Evolutionary conservation across 2,329 filamentous ascomycete species (phyloP).

Genomic region (Talaromyces albobiverticillius): DNA sequence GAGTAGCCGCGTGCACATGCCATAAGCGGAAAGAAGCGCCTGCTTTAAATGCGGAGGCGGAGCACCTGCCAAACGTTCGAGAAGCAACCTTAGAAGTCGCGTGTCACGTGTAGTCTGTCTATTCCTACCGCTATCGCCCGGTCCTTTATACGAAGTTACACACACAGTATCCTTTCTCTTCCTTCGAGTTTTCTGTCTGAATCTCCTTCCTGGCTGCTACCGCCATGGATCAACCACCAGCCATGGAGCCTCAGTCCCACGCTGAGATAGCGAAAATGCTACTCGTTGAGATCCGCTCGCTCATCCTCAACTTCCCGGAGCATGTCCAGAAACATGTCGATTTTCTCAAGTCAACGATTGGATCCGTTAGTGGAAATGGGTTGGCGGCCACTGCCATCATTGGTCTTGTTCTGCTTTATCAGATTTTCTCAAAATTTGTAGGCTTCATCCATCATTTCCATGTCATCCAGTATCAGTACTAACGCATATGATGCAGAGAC

Average conservation of each 20-base stretch:
- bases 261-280: conserved; percentile 2
- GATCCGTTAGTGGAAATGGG: not conserved
- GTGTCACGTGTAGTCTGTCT: no score
- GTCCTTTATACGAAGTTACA: no score
- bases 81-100: no score
- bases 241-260: conserved; percentile 8
- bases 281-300: not conserved
- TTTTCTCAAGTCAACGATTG: not conserved
- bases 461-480: not conserved
- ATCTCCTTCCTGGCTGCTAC: no score
- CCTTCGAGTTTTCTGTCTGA: no score
- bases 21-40: no score
- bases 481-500: not conserved
- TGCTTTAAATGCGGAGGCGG: conserved; percentile 13
- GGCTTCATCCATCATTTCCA: not conserved
- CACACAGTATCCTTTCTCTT: no score
- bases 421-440: conserved; percentile 9
- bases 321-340: not conserved
- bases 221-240: no score
- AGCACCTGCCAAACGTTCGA: not conserved
- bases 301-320: conserved; percentile 2
- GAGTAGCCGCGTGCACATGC: no score
- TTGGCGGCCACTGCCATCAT: not conserved
- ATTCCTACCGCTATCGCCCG: not conserved
- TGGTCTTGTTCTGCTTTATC: conserved; percentile 1